A percentile compares a stretch with the other conserved stretches of the same genome.
Evolutionary conservation across 345 rosid species (phyloP).

Genomic region (Rhodomyrtus tomentosa): DNA sequence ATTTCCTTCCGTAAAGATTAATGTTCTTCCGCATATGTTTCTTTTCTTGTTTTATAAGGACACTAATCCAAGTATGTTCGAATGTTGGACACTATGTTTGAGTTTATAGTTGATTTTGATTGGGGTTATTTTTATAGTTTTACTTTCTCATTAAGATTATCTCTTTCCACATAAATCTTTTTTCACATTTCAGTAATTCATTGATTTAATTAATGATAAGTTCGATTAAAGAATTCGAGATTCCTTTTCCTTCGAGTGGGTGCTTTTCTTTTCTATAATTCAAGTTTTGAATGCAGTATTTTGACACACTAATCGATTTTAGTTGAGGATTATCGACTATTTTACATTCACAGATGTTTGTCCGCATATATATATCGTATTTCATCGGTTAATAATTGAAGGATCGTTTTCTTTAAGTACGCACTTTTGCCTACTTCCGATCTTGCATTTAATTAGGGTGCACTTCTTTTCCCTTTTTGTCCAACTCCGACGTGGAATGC

Average conservation of each 20-base stretch:
- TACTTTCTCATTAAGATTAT: background rate
- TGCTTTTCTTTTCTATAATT: background rate
- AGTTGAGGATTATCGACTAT: background rate
- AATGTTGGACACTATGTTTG: background rate
- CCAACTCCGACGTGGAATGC: background rate
- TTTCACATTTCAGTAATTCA: background rate
- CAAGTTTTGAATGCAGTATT: background rate
- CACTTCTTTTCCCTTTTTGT: background rate
- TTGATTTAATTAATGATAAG: background rate
- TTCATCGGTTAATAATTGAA: background rate
- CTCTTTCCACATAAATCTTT: background rate
- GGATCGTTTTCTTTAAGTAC: background rate
- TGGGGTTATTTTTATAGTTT: background rate
- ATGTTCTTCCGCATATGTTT: background rate
- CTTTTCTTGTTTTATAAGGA: background rate
- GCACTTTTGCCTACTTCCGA: background rate
- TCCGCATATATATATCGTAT: background rate
- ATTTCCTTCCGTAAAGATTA: background rate
- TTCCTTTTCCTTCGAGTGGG: background rate
- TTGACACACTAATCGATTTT: background rate
- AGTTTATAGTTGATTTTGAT: background rate
- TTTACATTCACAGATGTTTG: background rate
- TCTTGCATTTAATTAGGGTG: background rate
- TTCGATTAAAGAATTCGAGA: background rate
- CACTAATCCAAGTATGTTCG: background rate